A percentile compares a stretch with the other conserved stretches of the same genome.
Evolutionary conservation across 2,329 filamentous ascomycete genomes (phyloP).

Genomic region (Aspergillus texensis): DNA sequence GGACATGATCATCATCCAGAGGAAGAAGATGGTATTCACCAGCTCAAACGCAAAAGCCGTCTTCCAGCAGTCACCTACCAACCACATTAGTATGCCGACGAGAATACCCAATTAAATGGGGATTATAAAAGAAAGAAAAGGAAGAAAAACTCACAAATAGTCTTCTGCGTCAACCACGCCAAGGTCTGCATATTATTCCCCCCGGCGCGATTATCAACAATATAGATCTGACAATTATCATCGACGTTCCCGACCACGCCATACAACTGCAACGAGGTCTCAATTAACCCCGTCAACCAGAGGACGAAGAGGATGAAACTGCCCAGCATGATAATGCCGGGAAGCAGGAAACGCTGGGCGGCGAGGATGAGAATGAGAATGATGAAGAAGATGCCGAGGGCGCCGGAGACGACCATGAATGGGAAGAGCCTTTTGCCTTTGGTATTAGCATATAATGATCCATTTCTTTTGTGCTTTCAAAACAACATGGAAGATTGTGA

Average conservation of each 20-base stretch:
- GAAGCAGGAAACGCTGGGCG: slow-evolving; percentile 58
- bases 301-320: slow-evolving; percentile 65
- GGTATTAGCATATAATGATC: background rate
- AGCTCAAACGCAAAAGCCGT: slow-evolving; percentile 67
- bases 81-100: slow-evolving; percentile 15
- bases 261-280: slow-evolving; percentile 65
- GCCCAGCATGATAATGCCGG: slow-evolving; percentile 61
- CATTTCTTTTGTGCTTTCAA: background rate
- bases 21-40: slow-evolving; percentile 63
- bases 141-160: slow-evolving; percentile 56
- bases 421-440: slow-evolving; percentile 60
- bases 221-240: slow-evolving; percentile 61
- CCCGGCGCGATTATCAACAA: slow-evolving; percentile 48
- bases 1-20: slow-evolving; percentile 69
- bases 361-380: slow-evolving; percentile 61
- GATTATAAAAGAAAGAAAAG: background rate
- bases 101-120: background rate
- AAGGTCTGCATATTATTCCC: slow-evolving; percentile 59
- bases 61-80: slow-evolving; percentile 61
- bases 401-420: slow-evolving; percentile 62
- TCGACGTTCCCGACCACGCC: slow-evolving; percentile 59
- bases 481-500: background rate
- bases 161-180: slow-evolving; percentile 64
- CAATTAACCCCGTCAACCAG: slow-evolving; percentile 64
- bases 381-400: slow-evolving; percentile 61